phyloP scores from a whole-genome alignment of 345 rosid species.

The Lepidium africanum region DNA sequence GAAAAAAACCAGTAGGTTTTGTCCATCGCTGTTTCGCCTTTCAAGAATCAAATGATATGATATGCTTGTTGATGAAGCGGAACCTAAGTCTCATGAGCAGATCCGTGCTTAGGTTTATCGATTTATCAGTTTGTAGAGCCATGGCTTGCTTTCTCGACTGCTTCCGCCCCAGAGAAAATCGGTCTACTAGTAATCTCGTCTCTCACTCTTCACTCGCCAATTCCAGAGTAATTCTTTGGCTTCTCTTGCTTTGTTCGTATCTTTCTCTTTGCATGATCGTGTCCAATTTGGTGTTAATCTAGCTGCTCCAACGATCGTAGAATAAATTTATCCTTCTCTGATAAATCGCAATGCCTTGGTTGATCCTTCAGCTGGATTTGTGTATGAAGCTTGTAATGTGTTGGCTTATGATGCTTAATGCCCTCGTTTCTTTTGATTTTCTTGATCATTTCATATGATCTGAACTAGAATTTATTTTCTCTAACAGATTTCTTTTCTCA shows the following conservation, averaged over 20 bases:
- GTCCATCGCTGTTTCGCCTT: neutral
- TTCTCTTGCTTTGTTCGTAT: neutral
- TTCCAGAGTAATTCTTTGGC: slow-evolving; percentile 28
- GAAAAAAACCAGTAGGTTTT: neutral
- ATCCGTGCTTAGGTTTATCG: slow-evolving; percentile 29
- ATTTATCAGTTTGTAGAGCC: slow-evolving; percentile 26
- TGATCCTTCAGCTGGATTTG: slow-evolving; percentile 3
- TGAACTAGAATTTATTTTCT: neutral
- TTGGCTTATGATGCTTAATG: neutral
- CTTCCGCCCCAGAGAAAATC: slow-evolving; percentile 51
- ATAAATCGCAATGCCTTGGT: neutral
- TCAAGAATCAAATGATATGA: slow-evolving; percentile 36
- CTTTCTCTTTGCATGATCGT: slow-evolving; percentile 1
- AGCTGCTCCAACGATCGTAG: neutral
- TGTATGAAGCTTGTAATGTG: neutral
- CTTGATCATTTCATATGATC: neutral
- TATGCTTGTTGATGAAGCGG: slow-evolving; percentile 34
- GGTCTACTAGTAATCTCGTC: slow-evolving; percentile 28
- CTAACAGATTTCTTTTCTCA: neutral
- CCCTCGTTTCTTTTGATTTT: neutral
- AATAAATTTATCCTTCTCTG: neutral
- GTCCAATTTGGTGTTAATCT: neutral
- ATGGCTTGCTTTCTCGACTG: slow-evolving; percentile 86
- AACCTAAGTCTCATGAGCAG: slow-evolving; percentile 28
- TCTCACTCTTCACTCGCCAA: slow-evolving; percentile 20